These are phyloP conservation scores for Solanum acaule DNA, from an alignment of 257 asterid species.

Conservation along the genomic window DNA sequence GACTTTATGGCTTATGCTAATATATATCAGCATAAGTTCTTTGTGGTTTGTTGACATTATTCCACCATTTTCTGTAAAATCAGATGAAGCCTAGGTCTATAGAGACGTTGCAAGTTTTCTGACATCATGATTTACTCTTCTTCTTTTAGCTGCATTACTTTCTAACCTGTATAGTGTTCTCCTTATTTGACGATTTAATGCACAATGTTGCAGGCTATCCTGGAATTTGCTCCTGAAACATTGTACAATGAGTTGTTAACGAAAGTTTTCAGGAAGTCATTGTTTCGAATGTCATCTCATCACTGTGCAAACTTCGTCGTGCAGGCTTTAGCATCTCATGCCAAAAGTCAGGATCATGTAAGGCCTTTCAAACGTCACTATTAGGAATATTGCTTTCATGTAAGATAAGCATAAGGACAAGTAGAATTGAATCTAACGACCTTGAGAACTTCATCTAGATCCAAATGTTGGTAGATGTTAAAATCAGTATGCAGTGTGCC, in stretches of 20 bases:
- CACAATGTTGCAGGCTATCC: conserved; percentile 57
- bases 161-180: neutral
- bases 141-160: neutral
- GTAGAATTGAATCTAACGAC: neutral
- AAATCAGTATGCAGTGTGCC: neutral
- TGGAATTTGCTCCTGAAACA: conserved; percentile 79
- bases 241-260: conserved; percentile 50
- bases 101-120: neutral
- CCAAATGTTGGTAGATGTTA: neutral
- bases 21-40: neutral
- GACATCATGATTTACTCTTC: neutral
- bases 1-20: neutral
- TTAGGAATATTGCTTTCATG: neutral
- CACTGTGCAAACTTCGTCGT: conserved; percentile 77
- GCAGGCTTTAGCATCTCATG: conserved; percentile 82
- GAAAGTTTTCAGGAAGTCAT: conserved; percentile 47
- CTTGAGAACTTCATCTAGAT: neutral
- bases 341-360: conserved; percentile 76
- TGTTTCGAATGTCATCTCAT: conserved; percentile 67
- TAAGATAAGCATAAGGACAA: neutral
- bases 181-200: neutral
- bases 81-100: neutral
- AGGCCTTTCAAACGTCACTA: conserved; percentile 6
- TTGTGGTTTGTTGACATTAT: neutral
- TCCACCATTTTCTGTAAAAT: neutral